These are phyloP conservation scores for Candida ovalis DNA, from an alignment of 805 yeast species.

Conservation along the genomic window DNA sequence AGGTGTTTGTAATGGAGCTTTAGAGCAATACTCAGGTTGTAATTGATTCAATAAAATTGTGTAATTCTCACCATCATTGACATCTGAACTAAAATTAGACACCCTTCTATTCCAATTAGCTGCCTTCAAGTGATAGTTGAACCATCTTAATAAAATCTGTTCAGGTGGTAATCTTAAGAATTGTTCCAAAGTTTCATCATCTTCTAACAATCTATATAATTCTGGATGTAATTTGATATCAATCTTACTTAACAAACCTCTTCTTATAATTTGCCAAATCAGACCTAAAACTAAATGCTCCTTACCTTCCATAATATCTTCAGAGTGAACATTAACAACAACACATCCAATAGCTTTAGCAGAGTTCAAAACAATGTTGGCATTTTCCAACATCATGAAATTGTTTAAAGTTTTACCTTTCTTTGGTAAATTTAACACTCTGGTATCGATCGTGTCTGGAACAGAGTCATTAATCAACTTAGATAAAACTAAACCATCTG, in stretches of 20 bases:
- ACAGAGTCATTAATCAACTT: constrained; percentile 96
- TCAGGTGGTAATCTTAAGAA: constrained; percentile 96
- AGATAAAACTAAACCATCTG: constrained; percentile 90
- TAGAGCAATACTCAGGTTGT: constrained; percentile 78
- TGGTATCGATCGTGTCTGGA: constrained; percentile 96
- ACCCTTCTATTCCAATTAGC: constrained; percentile 90
- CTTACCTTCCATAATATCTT: constrained; percentile 88
- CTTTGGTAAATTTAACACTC: constrained; percentile 89
- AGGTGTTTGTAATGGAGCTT: constrained; percentile 71
- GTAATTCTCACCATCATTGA: constrained; percentile 92
- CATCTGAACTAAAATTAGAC: constrained; percentile 79
- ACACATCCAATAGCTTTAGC: constrained; percentile 99
- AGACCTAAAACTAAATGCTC: constrained; percentile 88
- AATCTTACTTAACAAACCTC: constrained; percentile 90
- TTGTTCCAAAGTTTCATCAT: constrained; percentile 96
- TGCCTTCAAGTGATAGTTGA: constrained; percentile 90
- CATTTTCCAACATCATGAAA: constrained; percentile 94
- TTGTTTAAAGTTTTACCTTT: constrained; percentile 79
- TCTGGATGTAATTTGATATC: constrained; percentile 97
- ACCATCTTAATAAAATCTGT: constrained; percentile 95
- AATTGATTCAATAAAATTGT: constrained; percentile 86
- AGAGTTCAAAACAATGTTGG: constrained; percentile 95
- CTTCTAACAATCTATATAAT: constrained; percentile 88
- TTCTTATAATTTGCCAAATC: constrained; percentile 96
- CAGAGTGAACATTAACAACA: constrained; percentile 96